Percentiles rank a stretch among this genome's conserved stretches.
Conservation (phyloP, 148 eudicot species). For the Chenopodium berlandieri region DNA sequence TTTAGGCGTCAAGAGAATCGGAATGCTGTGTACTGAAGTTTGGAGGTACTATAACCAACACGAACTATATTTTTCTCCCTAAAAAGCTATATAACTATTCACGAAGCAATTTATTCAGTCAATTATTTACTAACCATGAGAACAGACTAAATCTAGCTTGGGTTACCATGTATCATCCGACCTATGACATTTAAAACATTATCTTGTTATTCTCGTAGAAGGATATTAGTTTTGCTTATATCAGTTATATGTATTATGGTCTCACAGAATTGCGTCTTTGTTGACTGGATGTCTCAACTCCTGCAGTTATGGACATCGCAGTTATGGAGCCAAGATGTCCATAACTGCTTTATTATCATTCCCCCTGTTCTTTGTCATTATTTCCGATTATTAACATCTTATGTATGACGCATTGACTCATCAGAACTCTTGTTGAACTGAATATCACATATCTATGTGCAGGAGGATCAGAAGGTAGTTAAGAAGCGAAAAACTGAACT, state of each 20-base stretch:
- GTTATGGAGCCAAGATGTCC: background rate
- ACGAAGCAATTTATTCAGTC: background rate
- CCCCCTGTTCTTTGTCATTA: background rate
- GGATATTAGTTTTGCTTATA: background rate
- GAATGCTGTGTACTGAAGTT: too few species aligned
- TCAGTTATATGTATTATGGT: background rate
- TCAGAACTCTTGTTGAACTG: background rate
- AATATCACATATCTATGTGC: slow-evolving; percentile 10
- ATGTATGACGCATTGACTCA: background rate
- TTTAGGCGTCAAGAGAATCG: background rate
- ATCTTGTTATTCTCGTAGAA: background rate
- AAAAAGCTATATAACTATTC: background rate
- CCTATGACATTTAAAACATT: background rate
- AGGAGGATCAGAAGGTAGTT: slow-evolving; percentile 89
- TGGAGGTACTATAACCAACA: background rate
- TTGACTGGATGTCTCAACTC: background rate
- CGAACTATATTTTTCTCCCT: background rate
- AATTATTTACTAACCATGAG: background rate
- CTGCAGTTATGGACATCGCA: background rate
- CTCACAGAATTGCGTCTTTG: background rate
- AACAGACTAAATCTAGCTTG: background rate
- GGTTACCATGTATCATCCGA: background rate
- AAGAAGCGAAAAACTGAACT: slow-evolving; percentile 92
- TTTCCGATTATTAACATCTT: background rate
- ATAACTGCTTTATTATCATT: background rate